Evolutionary conservation across 2,329 filamentous ascomycete genomes (phyloP).

Genomic region (Fusarium mexicanum): DNA sequence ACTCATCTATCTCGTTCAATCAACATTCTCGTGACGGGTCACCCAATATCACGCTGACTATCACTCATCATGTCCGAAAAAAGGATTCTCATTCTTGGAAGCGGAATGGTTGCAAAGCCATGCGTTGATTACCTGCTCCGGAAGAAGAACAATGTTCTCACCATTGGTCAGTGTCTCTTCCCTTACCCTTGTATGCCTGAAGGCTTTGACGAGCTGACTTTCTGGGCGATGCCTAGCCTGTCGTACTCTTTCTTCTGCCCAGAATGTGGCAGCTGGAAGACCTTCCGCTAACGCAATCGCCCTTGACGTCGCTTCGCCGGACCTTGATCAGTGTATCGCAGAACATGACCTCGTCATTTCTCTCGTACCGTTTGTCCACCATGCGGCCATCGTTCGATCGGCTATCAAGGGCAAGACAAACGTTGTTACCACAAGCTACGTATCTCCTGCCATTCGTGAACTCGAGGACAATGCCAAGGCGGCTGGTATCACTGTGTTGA

Average conservation of each 20-base stretch:
- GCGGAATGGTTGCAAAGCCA: neutral
- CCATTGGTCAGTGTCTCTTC: neutral
- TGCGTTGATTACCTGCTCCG: neutral
- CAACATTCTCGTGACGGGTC: neutral
- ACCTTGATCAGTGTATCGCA: neutral
- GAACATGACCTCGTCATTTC: neutral
- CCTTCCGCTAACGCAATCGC: neutral
- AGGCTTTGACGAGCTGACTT: too few species aligned
- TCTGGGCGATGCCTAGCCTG: neutral
- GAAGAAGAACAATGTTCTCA: neutral
- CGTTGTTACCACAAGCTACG: neutral
- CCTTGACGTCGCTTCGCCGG: neutral
- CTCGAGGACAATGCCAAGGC: neutral
- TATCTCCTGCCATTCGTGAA: neutral
- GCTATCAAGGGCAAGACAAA: neutral
- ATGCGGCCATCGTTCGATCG: neutral
- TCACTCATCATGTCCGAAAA: neutral
- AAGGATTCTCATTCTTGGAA: neutral
- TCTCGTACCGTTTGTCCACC: neutral
- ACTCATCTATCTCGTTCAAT: neutral
- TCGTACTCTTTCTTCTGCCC: neutral
- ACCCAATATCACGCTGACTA: neutral
- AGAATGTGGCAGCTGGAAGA: neutral
- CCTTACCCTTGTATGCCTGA: too few species aligned
- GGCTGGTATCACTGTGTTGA: neutral